Percentiles rank a stretch among this genome's conserved stretches.
Evolutionary conservation across 1,284 basidiomycete genomes (phyloP).

Genomic region (Leccinum griseonigrum): DNA sequence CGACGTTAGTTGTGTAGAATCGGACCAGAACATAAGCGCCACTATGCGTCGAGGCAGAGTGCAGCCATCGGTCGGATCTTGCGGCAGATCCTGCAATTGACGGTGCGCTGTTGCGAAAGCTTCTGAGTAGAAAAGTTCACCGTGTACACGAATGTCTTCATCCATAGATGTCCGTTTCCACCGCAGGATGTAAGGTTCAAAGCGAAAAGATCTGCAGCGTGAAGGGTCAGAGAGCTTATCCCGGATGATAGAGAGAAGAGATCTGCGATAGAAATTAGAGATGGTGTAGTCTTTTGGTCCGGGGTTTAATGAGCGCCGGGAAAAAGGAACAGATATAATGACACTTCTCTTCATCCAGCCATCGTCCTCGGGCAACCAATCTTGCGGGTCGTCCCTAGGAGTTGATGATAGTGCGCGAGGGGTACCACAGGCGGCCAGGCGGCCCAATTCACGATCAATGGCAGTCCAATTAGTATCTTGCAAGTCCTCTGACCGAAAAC

Average conservation of each 20-base stretch:
- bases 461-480: background rate
- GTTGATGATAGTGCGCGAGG: background rate
- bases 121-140: background rate
- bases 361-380: background rate
- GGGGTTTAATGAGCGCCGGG: background rate
- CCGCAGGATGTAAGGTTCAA: background rate
- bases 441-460: background rate
- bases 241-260: background rate
- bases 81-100: background rate
- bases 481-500: background rate
- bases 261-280: background rate
- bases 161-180: background rate
- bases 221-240: background rate
- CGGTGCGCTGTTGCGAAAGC: background rate
- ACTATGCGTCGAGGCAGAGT: background rate
- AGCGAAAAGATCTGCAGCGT: background rate
- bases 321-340: background rate
- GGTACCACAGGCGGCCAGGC: background rate
- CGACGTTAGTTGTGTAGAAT: background rate
- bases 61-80: background rate
- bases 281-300: background rate
- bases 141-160: background rate
- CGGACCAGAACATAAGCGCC: background rate
- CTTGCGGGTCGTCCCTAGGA: background rate
- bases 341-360: background rate